A percentile compares a stretch with the other conserved stretches of the same genome.
These are phyloP conservation scores for Cyclaneusma minus DNA, from an alignment of 2,329 filamentous ascomycete species.

Conservation along the genomic window DNA sequence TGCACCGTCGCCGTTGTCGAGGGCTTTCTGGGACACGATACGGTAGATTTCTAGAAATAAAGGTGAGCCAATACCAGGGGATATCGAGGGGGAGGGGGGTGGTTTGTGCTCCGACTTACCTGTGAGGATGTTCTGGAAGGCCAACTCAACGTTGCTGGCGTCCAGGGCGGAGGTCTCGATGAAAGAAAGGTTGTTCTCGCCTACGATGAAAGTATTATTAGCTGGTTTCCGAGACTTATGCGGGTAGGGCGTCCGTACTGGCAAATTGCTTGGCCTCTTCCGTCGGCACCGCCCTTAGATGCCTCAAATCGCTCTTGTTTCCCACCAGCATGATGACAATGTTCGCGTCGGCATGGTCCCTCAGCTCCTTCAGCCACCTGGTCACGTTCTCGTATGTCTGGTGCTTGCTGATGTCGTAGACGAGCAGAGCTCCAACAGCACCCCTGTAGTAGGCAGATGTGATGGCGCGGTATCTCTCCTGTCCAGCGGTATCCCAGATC, in stretches of 20 bases:
- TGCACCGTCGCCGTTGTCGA: slow-evolving; percentile 74
- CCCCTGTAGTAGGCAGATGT: slow-evolving; percentile 98
- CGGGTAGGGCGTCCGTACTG: slow-evolving; percentile 37
- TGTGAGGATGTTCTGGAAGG: slow-evolving; percentile 98
- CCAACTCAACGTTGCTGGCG: slow-evolving; percentile 96
- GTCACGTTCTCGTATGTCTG: slow-evolving; percentile 99
- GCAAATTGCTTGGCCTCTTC: slow-evolving; percentile 98
- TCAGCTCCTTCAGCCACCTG: slow-evolving; percentile 95
- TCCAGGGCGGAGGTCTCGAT: slow-evolving; percentile 98
- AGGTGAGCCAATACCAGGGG: slow-evolving; percentile 3
- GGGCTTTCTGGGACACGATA: slow-evolving; percentile 94
- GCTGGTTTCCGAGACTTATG: slow-evolving; percentile 8
- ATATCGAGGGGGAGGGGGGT: too few species aligned
- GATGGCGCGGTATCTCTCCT: slow-evolving; percentile 98
- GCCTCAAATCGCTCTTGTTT: slow-evolving; percentile 99
- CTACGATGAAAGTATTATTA: too few species aligned
- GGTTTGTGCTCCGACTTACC: slow-evolving; percentile 59
- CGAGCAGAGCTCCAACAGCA: slow-evolving; percentile 88
- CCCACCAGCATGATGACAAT: slow-evolving; percentile 99
- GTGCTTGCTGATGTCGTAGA: slow-evolving; percentile 99
- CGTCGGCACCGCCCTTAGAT: slow-evolving; percentile 89
- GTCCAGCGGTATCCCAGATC: slow-evolving; percentile 98
- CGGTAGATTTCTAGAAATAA: slow-evolving; percentile 76
- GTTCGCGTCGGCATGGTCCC: slow-evolving; percentile 95
- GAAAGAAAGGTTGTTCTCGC: slow-evolving; percentile 95